phyloP scores from a whole-genome alignment of 257 asterid genomes.

The Jaltomata sinuosa region DNA sequence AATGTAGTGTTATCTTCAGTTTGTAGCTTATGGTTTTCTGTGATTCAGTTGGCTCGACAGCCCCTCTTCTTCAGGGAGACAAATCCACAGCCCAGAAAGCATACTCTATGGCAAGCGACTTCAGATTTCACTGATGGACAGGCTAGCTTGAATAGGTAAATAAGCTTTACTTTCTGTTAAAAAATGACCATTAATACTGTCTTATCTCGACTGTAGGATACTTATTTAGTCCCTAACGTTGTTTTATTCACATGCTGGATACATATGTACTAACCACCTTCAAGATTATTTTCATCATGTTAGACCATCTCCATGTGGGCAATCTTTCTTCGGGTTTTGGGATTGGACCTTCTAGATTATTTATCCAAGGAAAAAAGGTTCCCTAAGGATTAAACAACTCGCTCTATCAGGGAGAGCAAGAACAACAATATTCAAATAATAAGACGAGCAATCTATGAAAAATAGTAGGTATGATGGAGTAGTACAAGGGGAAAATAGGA shows the following conservation, averaged over 20 bases:
- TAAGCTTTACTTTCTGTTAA: neutral
- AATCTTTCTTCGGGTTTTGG: neutral
- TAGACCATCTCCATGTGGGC: neutral
- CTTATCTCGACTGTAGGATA: neutral
- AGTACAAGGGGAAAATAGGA: neutral
- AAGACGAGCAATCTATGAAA: neutral
- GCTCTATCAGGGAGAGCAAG: neutral
- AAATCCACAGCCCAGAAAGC: constrained; percentile 87
- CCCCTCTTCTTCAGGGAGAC: constrained; percentile 73
- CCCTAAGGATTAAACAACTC: neutral
- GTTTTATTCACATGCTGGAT: neutral
- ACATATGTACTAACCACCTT: neutral
- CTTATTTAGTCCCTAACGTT: neutral
- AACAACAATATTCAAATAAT: neutral
- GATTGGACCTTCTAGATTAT: neutral
- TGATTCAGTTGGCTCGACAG: constrained; percentile 52
- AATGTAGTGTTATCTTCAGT: neutral
- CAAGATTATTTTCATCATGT: neutral
- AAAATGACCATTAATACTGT: neutral
- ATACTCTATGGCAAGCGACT: constrained; percentile 75
- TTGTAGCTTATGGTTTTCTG: neutral
- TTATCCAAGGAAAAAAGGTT: neutral
- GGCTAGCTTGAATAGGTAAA: constrained; percentile 61
- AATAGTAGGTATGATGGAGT: neutral
- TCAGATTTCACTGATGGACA: constrained; percentile 78